These are phyloP conservation scores for Teratosphaeria zuluensis DNA, from an alignment of 2,329 filamentous ascomycete genomes.

Conservation along the genomic window DNA sequence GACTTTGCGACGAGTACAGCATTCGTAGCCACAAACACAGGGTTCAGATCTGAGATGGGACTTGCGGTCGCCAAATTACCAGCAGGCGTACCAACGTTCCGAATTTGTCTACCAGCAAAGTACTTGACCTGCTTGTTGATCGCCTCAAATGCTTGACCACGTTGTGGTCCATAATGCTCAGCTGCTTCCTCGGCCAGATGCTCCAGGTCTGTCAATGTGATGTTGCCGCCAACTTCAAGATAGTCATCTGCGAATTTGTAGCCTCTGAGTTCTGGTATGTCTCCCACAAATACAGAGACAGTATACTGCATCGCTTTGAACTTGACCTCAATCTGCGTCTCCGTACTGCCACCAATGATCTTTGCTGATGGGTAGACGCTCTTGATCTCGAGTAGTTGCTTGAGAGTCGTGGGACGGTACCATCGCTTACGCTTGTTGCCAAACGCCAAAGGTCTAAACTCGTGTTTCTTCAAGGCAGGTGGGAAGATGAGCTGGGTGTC, in stretches of 20 bases:
- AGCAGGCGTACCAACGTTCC: slow-evolving; percentile 94
- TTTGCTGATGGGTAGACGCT: slow-evolving; percentile 74
- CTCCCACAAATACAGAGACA: slow-evolving; percentile 82
- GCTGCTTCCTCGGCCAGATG: slow-evolving; percentile 71
- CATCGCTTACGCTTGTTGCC: slow-evolving; percentile 92
- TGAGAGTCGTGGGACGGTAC: slow-evolving; percentile 79
- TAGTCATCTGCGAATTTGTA: slow-evolving; percentile 71
- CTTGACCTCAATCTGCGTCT: slow-evolving; percentile 97
- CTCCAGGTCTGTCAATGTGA: slow-evolving; percentile 85
- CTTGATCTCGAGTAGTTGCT: slow-evolving; percentile 89
- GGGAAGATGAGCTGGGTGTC: slow-evolving; percentile 96
- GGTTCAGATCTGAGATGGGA: slow-evolving; percentile 93
- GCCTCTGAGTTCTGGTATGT: slow-evolving; percentile 79
- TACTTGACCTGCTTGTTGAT: slow-evolving; percentile 91
- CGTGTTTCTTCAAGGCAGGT: slow-evolving; percentile 69
- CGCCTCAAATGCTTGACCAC: slow-evolving; percentile 74
- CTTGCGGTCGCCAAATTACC: slow-evolving; percentile 91
- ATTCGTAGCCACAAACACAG: slow-evolving; percentile 81
- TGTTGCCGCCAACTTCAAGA: slow-evolving; percentile 87
- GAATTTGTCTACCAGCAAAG: slow-evolving; percentile 89
- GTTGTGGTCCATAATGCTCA: slow-evolving; percentile 61
- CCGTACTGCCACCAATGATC: slow-evolving; percentile 89
- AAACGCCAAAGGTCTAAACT: slow-evolving; percentile 72
- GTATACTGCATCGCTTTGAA: slow-evolving; percentile 92
- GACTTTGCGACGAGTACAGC: slow-evolving; percentile 75